Evolutionary conservation across 768 basidiomycete genomes (phyloP).

Genomic region (Ramaria rubella): DNA sequence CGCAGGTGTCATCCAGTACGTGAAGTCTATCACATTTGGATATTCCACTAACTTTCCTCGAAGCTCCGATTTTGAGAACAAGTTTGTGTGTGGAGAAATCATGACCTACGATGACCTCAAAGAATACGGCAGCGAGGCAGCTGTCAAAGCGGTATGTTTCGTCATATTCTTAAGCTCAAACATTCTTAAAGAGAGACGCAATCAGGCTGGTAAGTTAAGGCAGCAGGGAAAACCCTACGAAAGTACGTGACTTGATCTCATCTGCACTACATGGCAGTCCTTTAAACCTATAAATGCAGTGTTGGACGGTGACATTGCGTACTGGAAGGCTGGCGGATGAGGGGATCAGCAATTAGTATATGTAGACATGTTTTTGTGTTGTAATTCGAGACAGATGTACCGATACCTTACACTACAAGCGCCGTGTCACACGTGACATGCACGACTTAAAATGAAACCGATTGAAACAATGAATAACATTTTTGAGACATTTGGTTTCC

Average conservation of each 20-base stretch:
- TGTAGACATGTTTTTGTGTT: not conserved
- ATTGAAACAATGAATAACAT: too few relatives aligned
- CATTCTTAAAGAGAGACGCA: not conserved
- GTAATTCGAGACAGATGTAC: not conserved
- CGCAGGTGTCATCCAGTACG: conserved; percentile 95
- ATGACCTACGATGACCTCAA: conserved; percentile 88
- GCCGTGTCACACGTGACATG: too few relatives aligned
- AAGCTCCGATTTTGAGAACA: conserved; percentile 95
- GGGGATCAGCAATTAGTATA: not conserved
- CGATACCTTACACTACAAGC: not conserved
- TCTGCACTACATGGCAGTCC: conserved; percentile 2
- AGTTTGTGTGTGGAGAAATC: conserved; percentile 96
- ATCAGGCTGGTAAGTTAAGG: conserved; percentile 70
- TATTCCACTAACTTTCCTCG: not conserved
- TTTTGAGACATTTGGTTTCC: too few relatives aligned
- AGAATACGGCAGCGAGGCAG: conserved; percentile 83
- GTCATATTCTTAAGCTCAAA: not conserved
- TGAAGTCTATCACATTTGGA: conserved; percentile 11
- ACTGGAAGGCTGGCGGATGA: conserved; percentile 76
- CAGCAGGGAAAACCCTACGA: conserved; percentile 98
- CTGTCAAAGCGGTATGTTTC: conserved; percentile 73
- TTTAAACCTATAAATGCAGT: conserved; percentile 35
- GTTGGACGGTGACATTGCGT: conserved; percentile 85
- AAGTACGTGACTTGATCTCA: conserved; percentile 43
- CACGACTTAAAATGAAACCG: too few relatives aligned